Base-by-base conservation (phyloP, 495 filamentous ascomycete genomes). In the Podospora pseudopauciseta region DNA sequence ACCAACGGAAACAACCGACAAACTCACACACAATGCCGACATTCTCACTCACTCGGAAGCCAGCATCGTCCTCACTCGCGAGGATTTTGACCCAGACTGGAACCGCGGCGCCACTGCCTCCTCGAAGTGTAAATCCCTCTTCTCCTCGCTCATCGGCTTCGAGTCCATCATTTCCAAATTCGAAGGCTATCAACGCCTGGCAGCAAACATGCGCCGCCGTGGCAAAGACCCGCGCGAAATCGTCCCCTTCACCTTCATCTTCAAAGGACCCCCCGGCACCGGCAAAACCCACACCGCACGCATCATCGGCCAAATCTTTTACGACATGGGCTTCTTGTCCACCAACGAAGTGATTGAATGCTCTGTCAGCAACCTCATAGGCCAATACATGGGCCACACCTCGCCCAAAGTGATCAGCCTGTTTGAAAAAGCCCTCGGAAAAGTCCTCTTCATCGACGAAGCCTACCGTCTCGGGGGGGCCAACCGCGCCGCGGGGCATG, bases 281-380 rank as follows among this genome's bases (percentile, higher is more conserved):
- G 90, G 90, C 4, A 93, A 92, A 69, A 91, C 89, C 0, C 86
- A 81, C 2, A 90, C 88, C 1, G 90, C 90, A 0, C 72, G 83
- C 58, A 87, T 83, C 65, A 87, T 93, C 81, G 90, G 90, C 2
- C 81, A 89, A 67, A 76, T 93, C 0, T 92, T 85, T 73, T 91
- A 89, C 67, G 84, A 91, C 67, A 84, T 89, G 81, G 86, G 87
- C 0, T 81, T 90, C 18, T 74, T 91, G 2, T 66, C 80, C 1
- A 81, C 80, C 0, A 75, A 70, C 3, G 83, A 84, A 53, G 86
- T 90, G 0, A 70, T 88, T 5, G 86, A 89, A 62, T 80, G 78
- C 63, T 88, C 87, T 4, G 84, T 86, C 0, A 80, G 84, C 0
- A 83, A 90, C 49, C 69, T 91, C 0, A 78, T 90, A 3, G 87